These are phyloP conservation scores for Citrus sp. DNA, from an alignment of 345 rosid species.

Conservation along the genomic window DNA sequence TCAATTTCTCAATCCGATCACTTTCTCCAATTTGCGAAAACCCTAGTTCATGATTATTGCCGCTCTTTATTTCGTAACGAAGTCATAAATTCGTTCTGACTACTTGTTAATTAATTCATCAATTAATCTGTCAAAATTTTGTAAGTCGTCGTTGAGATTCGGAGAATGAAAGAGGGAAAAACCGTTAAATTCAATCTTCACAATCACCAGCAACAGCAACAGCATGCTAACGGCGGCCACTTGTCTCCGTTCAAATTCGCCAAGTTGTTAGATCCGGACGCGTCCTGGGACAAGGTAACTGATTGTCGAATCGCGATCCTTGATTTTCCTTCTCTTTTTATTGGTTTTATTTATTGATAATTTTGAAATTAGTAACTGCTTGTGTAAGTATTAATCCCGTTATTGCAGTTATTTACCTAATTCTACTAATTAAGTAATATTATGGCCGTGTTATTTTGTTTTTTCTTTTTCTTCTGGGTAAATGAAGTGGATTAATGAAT, in stretches of 20 bases:
- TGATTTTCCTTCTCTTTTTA: neutral
- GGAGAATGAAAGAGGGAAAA: constrained; percentile 60
- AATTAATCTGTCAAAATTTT: neutral
- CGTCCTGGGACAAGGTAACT: constrained; percentile 85
- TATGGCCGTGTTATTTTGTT: too few species aligned
- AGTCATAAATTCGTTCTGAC: neutral
- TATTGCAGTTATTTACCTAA: neutral
- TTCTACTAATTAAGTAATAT: neutral
- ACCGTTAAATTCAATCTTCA: constrained; percentile 43
- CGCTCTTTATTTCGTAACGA: neutral
- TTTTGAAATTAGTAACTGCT: neutral
- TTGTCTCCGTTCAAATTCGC: constrained; percentile 64
- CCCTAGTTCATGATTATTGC: neutral
- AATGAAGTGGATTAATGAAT: neutral
- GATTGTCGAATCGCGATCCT: neutral
- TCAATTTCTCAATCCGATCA: neutral
- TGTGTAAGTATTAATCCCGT: neutral
- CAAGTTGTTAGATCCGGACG: constrained; percentile 81
- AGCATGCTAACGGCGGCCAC: constrained; percentile 60
- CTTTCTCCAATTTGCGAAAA: neutral
- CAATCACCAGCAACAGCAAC: constrained; percentile 33
- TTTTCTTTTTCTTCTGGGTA: too few species aligned
- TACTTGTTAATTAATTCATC: neutral
- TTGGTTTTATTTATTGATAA: neutral
- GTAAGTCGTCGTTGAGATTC: neutral